These are phyloP conservation scores for Spergularia marina DNA, from an alignment of 148 eudicot species.

Conservation along the genomic window DNA sequence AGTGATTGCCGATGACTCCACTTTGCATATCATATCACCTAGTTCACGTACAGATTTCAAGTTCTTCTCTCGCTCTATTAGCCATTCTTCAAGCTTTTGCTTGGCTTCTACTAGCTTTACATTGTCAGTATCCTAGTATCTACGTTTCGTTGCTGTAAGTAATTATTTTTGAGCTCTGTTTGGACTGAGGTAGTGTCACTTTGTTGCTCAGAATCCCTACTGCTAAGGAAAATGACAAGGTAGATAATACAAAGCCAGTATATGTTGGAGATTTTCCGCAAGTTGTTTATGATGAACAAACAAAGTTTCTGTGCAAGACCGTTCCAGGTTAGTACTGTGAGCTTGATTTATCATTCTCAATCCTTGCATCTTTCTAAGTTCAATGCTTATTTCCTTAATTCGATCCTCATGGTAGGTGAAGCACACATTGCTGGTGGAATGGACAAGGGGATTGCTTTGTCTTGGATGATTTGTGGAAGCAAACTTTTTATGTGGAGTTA, in stretches of 20 bases:
- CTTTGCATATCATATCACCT: not conserved
- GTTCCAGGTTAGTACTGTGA: conserved; percentile 49
- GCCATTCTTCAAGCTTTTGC: conserved; percentile 1
- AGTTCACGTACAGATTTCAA: not conserved
- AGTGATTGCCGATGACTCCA: not conserved
- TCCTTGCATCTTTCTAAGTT: not conserved
- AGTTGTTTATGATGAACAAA: conserved; percentile 76
- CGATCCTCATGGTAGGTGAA: conserved; percentile 47
- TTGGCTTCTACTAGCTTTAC: not conserved
- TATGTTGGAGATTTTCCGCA: conserved; percentile 92
- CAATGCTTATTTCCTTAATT: not conserved
- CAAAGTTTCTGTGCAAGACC: conserved; percentile 39
- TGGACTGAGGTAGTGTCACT: conserved; percentile 11
- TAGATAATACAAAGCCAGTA: conserved; percentile 58
- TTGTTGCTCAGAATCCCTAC: conserved; percentile 55
- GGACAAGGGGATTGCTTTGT: conserved; percentile 75
- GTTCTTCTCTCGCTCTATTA: not conserved
- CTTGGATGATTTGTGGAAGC: conserved; percentile 80
- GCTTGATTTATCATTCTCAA: not conserved
- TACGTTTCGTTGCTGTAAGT: not conserved
- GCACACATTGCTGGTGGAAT: conserved; percentile 72
- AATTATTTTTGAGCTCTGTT: conserved; percentile 3
- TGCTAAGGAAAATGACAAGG: conserved; percentile 52
- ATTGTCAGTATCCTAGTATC: not conserved
- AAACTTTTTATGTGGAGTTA: conserved; percentile 80